These are phyloP conservation scores for Euphorbia lathyris DNA, from an alignment of 345 rosid genomes.

Conservation along the genomic window DNA sequence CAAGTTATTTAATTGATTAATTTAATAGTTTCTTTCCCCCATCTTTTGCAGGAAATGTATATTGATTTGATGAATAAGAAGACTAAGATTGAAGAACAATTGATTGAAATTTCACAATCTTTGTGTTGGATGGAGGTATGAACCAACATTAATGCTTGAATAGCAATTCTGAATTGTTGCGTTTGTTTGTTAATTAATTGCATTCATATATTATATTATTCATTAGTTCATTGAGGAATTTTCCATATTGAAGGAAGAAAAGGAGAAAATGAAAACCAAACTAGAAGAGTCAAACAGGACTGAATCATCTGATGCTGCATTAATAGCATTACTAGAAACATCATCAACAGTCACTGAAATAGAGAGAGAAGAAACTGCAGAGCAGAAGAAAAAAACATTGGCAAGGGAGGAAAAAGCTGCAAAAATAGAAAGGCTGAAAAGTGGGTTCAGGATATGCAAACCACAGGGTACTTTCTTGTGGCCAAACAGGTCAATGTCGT, in stretches of 20 bases:
- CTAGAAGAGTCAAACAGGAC: conserved; percentile 26
- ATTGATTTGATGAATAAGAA: conserved; percentile 53
- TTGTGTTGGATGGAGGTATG: conserved; percentile 54
- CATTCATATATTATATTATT: background rate
- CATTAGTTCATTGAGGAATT: background rate
- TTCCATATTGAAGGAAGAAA: conserved; percentile 44
- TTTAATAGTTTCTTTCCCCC: background rate
- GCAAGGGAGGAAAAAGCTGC: conserved; percentile 42
- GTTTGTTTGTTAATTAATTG: background rate
- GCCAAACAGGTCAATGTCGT: conserved; percentile 46
- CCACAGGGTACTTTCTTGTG: conserved; percentile 74
- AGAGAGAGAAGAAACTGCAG: conserved; percentile 16
- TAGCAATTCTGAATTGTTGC: no score
- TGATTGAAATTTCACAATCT: conserved; percentile 45
- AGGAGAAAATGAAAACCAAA: conserved; percentile 38
- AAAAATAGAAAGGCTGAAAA: conserved; percentile 55
- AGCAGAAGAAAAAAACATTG: conserved; percentile 11
- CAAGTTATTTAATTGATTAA: background rate
- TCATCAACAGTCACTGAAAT: conserved; percentile 17
- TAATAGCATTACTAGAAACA: conserved; percentile 19
- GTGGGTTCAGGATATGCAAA: conserved; percentile 80
- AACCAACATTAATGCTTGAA: background rate
- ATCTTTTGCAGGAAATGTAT: conserved; percentile 48
- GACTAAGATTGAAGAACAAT: conserved; percentile 51
- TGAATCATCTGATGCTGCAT: conserved; percentile 9